Evolutionary conservation across 176 grass and related monocot genomes (phyloP), one percentile per base, ranked within the genome.

Genomic region (Lolium rigidum): DNA sequence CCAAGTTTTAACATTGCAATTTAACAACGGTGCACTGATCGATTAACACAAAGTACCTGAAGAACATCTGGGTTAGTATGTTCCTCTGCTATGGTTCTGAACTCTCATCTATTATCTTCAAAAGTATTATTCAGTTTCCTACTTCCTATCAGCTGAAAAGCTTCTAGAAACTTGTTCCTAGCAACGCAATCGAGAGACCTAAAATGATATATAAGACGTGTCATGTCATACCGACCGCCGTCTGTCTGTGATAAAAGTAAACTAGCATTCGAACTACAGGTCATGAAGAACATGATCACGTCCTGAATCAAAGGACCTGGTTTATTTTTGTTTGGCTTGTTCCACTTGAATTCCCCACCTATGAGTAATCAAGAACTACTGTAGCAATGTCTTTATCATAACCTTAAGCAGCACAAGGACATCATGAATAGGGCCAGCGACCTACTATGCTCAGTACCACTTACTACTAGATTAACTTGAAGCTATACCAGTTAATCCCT

Each of bases 361-460:
- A 79, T 43, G 76, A 69, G 41, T 10, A 18, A 84, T 50, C 65
- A 70, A 43, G 26, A 75, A 60, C 60, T 57, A 2, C 1, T 80
- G 77, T 51, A 43, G 72, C 70, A 82, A 70, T 84, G 85, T 69
- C 81, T 59, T 74, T 31, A 28, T 80, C 81, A 58, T 10, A 52
- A 55, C 50, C 51, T 68, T 70, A 51, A 17, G 67, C 59, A 9
- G 61, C 76, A 50, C 51, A 51, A 60, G 76, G 69, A 76, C 80
- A 76, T 2, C 76, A 80, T 46, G 81, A 76, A 62, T 76, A 81
- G 70, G 37, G 35, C 69, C 24, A 78, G 80, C 28, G 52, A 83
- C 73, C 80, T 68, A 31, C 70, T 48, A 60, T 60, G 49, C 22
- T 35, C 47, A 17, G 60, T 68, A 18, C 49, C 15, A 70, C 28